These are phyloP conservation scores for Exophiala sideris DNA, from an alignment of 2,329 filamentous ascomycete species.

Conservation along the genomic window DNA sequence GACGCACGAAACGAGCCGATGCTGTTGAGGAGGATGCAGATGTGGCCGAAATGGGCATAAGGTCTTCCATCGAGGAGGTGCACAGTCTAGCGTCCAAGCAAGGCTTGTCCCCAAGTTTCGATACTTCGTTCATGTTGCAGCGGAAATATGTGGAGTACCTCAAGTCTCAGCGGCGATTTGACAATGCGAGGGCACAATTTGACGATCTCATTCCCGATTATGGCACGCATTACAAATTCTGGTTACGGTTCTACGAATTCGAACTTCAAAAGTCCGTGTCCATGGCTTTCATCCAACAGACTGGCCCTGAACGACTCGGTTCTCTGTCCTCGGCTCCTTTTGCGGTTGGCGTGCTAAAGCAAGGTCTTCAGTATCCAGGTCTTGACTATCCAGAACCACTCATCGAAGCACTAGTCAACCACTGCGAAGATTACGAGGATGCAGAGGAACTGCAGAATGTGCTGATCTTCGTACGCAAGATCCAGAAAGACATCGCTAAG, in stretches of 20 bases:
- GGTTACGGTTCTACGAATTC: slow-evolving; percentile 88
- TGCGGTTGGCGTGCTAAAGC: slow-evolving; percentile 72
- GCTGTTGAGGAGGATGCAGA: slow-evolving; percentile 80
- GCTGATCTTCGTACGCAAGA: slow-evolving; percentile 68
- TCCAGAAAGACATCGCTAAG: slow-evolving; percentile 60
- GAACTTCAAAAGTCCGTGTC: slow-evolving; percentile 73
- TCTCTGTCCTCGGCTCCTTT: slow-evolving; percentile 64
- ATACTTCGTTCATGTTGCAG: slow-evolving; percentile 83
- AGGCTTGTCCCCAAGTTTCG: slow-evolving; percentile 73
- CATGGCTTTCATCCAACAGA: slow-evolving; percentile 51
- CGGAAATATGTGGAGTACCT: slow-evolving; percentile 89
- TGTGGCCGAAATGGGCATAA: slow-evolving; percentile 83
- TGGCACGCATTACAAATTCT: slow-evolving; percentile 83
- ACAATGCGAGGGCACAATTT: slow-evolving; percentile 75
- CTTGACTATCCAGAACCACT: slow-evolving; percentile 52
- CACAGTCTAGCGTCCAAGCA: slow-evolving; percentile 70
- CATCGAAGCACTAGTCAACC: slow-evolving; percentile 45
- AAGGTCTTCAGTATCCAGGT: slow-evolving; percentile 58
- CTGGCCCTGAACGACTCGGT: slow-evolving; percentile 51
- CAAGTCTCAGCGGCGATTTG: slow-evolving; percentile 73
- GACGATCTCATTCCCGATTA: slow-evolving; percentile 66
- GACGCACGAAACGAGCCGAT: slow-evolving; percentile 71
- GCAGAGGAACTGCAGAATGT: slow-evolving; percentile 71
- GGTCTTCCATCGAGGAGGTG: slow-evolving; percentile 81
- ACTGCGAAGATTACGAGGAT: slow-evolving; percentile 85